A percentile compares a stretch with the other conserved stretches of the same genome.
Evolutionary conservation across 2,329 filamentous ascomycete species (phyloP).

Genomic region (Neodidymelliopsis sp.): DNA sequence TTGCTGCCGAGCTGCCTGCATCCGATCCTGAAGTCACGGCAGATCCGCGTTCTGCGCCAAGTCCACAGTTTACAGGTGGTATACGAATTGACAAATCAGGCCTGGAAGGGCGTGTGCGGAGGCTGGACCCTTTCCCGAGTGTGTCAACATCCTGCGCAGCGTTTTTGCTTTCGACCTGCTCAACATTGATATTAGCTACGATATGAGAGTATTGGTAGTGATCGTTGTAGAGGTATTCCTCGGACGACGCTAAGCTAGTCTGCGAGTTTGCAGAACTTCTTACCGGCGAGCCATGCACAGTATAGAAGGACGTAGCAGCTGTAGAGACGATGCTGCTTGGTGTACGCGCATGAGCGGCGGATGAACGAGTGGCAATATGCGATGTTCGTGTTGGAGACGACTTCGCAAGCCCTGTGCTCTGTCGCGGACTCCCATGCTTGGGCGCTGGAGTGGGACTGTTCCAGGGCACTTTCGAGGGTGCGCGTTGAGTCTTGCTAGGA

Average conservation of each 20-base stretch:
- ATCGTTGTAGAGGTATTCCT: slow-evolving; percentile 19
- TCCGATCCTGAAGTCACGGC: slow-evolving; percentile 10
- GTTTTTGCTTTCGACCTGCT: slow-evolving; percentile 13
- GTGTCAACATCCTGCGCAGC: background rate
- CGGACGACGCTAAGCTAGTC: slow-evolving; percentile 28
- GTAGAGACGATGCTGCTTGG: slow-evolving; percentile 32
- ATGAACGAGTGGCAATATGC: slow-evolving; percentile 2
- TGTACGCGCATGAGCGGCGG: slow-evolving; percentile 15
- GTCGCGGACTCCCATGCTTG: slow-evolving; percentile 17
- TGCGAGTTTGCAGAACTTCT: slow-evolving; percentile 34
- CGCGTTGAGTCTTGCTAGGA: slow-evolving; percentile 21
- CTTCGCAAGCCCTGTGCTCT: slow-evolving; percentile 22
- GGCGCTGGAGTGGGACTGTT: slow-evolving; percentile 31
- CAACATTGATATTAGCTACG: slow-evolving; percentile 24
- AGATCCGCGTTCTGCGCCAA: slow-evolving; percentile 11
- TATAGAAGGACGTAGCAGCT: slow-evolving; percentile 29
- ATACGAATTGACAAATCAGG: slow-evolving; percentile 34
- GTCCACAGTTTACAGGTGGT: slow-evolving; percentile 1
- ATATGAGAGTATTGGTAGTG: slow-evolving; percentile 13
- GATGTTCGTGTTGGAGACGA: slow-evolving; percentile 26
- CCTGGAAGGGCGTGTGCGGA: slow-evolving; percentile 5
- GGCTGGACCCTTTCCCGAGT: background rate
- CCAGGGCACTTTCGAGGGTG: slow-evolving; percentile 27
- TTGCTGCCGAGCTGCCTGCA: slow-evolving; percentile 15
- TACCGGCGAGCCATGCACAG: slow-evolving; percentile 39